Percentiles rank a stretch among this genome's conserved stretches.
Evolutionary conservation across 1,139 yeast genomes (phyloP).

Genomic region (Saccharomycopsis crataegensis): DNA sequence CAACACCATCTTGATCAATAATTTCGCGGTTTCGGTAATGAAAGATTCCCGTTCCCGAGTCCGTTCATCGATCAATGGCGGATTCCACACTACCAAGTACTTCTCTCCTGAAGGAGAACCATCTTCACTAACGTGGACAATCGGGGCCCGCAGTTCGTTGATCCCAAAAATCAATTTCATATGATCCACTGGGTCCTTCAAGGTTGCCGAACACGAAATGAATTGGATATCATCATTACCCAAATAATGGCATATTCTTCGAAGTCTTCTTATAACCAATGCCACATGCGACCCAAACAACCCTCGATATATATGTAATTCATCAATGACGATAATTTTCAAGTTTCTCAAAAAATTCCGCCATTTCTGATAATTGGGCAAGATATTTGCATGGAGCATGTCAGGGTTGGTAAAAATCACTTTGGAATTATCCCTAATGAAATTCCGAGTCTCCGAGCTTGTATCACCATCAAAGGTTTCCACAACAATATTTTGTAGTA

Average conservation of each 20-base stretch:
- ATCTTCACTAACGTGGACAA: slow-evolving; percentile 57
- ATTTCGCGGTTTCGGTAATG: slow-evolving; percentile 66
- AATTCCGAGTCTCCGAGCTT: slow-evolving; percentile 42
- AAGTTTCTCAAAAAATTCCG: slow-evolving; percentile 53
- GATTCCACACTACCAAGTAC: slow-evolving; percentile 74
- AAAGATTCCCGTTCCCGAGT: slow-evolving; percentile 48
- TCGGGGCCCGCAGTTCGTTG: slow-evolving; percentile 20
- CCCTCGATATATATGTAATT: slow-evolving; percentile 83
- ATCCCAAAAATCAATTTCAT: slow-evolving; percentile 71
- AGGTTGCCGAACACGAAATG: slow-evolving; percentile 91
- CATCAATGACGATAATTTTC: slow-evolving; percentile 78
- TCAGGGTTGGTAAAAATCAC: slow-evolving; percentile 94
- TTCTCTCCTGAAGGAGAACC: slow-evolving; percentile 86
- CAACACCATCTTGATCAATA: slow-evolving; percentile 58
- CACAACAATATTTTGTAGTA: slow-evolving; percentile 36
- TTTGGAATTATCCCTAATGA: slow-evolving; percentile 55
- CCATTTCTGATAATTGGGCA: slow-evolving; percentile 77
- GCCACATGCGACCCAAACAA: slow-evolving; percentile 91
- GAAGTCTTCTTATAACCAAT: slow-evolving; percentile 68
- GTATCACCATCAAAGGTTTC: slow-evolving; percentile 96
- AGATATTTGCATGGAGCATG: slow-evolving; percentile 75
- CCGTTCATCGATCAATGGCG: slow-evolving; percentile 58
- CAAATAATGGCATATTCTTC: slow-evolving; percentile 48
- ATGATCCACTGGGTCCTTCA: slow-evolving; percentile 62
- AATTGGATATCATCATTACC: slow-evolving; percentile 51